Evolutionary conservation across 768 basidiomycete genomes (phyloP), one percentile per base, ranked within the genome.

Genomic region (Tulasnella sp.): DNA sequence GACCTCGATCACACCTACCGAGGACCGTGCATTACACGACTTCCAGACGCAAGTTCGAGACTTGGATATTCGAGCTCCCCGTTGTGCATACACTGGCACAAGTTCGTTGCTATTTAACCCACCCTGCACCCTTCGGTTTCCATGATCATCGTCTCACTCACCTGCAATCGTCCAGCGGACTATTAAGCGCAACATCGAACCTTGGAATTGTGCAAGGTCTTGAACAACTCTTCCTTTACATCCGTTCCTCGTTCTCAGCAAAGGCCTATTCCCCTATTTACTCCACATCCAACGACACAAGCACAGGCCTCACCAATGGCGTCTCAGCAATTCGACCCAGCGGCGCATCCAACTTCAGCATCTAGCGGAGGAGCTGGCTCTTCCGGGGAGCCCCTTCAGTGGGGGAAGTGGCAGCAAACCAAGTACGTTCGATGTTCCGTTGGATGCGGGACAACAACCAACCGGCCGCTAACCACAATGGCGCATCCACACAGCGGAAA

Each of bases 1-100:
- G 71, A 72, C 71, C 71, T 72, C 71, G 71, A 72, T 72, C 71
- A 72, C 70, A 71, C 71, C 71, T 72, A 72, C 71, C 71, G 71
- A 72, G 44, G 32, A 42, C 71, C 71, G 70, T 72, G 71, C 70
- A 71, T 23, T n/a, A 40, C 71, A 72, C 71, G 71, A 72, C 44
- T 72, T 72, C 71, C 39, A 72, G 71, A 72, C 39, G 44, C 71
- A 67, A 46, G 71, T 72, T 72, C 71, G 39, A 72, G 71, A 72
- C 71, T 72, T 23, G 44, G 39, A 29, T 35, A 26, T 67, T 67
- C 61, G 32, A 67, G 61, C 61, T 67, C 61, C 61, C 61, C 61
- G 61, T 67, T 67, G 61, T 67, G 61, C 61, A 35, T 67, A 67
- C 26, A 29, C 9, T 67, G 61, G 61, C 61, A 26, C 61, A 67